Base-by-base conservation (phyloP, 225 moss, liverwort and hornwort genomes). In the Rhytidiadelphus loreus region DNA sequence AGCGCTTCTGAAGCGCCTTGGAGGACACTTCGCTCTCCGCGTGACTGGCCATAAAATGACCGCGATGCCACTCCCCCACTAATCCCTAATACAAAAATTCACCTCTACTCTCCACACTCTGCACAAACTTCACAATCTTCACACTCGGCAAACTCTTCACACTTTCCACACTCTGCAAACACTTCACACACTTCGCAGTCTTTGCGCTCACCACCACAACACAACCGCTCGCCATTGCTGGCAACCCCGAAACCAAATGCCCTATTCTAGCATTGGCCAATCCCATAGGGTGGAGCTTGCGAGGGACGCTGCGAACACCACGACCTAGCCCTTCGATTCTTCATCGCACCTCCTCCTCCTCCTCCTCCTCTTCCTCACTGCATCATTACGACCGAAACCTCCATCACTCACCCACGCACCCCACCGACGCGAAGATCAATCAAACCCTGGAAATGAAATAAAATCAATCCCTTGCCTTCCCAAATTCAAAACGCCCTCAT, bases 1-100 rank as follows among this genome's bases (percentile, higher is more conserved):
- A 97, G 88, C 97, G 95, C 96, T 97, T 97, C 90, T 95, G 96
- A 88, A 97, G 93, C 93, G 95, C 93, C 83, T 88, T 93, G 79
- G 86, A 83, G 74, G 91, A 92, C 92, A 89, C 89, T 80, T 93
- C 93, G 83, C 83, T 86, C 78, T 89, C 91, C 86, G 86, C 91
- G 83, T 84, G 86, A 58, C 93, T 86, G 83, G 92, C 91, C 88
- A 91, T 93, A 82, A 63, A 82, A 82, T 48, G 82, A 82, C 80
- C 37, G 30, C 35, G 79, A 50, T 53, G 56, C 57, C 60, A 56
- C 69, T 41, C 63, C 63, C 83, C 82, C 29, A 48, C 19, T 46
- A 52, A 77, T 61, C 71, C 77, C 90, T 92, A 80, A 80, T 30
- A 81, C 77, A 86, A 57, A 57, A 66, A 86, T 87, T 83, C 44